These are phyloP conservation scores for Candida corydali DNA, from an alignment of 805 yeast species.

Conservation along the genomic window DNA sequence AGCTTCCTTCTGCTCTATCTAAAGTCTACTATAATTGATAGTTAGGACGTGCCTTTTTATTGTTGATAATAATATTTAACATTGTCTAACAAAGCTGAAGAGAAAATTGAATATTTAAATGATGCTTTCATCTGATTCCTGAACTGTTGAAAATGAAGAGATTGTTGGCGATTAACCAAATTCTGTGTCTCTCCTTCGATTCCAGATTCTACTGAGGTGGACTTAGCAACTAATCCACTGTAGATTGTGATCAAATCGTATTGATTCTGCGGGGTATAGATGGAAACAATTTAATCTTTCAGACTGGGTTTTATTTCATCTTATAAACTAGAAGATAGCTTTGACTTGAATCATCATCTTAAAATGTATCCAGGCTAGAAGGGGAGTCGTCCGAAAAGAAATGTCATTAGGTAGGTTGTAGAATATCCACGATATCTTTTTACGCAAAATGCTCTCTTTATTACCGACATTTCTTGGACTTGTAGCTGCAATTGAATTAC, in stretches of 20 bases:
- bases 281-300: background rate
- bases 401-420: slow-evolving; percentile 44
- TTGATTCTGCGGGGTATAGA: slow-evolving; percentile 1
- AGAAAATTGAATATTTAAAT: slow-evolving; percentile 26
- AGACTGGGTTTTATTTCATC: background rate
- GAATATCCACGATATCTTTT: slow-evolving; percentile 34
- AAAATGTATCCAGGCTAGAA: slow-evolving; percentile 34
- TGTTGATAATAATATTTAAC: slow-evolving; percentile 31
- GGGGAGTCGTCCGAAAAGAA: slow-evolving; percentile 43
- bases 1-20: slow-evolving; percentile 25
- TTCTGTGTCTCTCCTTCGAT: slow-evolving; percentile 10
- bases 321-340: background rate
- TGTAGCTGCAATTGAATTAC: slow-evolving; percentile 15
- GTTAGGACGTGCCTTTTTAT: slow-evolving; percentile 26
- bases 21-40: slow-evolving; percentile 23
- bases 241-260: slow-evolving; percentile 17
- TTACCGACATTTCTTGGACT: slow-evolving; percentile 1
- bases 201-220: slow-evolving; percentile 25
- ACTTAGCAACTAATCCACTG: slow-evolving; percentile 21
- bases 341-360: slow-evolving; percentile 11
- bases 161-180: slow-evolving; percentile 18
- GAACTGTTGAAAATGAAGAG: slow-evolving; percentile 22
- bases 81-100: slow-evolving; percentile 33
- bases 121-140: slow-evolving; percentile 15
- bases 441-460: too few relatives aligned